phyloP scores from a whole-genome alignment of 2,329 filamentous ascomycete genomes.

The Scytalidium lignicola region DNA sequence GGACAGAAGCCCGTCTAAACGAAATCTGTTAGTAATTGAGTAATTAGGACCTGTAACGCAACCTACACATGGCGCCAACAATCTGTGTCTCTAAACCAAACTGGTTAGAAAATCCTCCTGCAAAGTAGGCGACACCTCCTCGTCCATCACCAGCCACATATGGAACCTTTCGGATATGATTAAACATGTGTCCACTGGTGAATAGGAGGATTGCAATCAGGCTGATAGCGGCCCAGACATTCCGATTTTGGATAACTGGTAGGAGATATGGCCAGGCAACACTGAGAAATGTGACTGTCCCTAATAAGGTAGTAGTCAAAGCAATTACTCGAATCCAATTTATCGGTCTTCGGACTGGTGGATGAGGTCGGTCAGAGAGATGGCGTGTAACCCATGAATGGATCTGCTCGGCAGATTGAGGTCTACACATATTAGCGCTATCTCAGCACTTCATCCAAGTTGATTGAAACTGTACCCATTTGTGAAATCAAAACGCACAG shows the following conservation, averaged over 20 bases:
- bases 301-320: conserved; percentile 63
- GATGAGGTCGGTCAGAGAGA: conserved; percentile 72
- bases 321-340: conserved; percentile 77
- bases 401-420: conserved; percentile 70
- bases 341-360: conserved; percentile 73
- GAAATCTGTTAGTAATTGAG: neutral
- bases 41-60: neutral
- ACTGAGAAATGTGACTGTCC: conserved; percentile 60
- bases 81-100: conserved; percentile 95
- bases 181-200: conserved; percentile 98
- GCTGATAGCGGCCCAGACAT: conserved; percentile 87
- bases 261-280: conserved; percentile 74
- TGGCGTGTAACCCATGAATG: conserved; percentile 76
- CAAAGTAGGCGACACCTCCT: conserved; percentile 86
- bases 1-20: conserved; percentile 68
- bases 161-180: conserved; percentile 92
- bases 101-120: conserved; percentile 87
- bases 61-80: conserved; percentile 86
- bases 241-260: conserved; percentile 81
- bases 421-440: conserved; percentile 39
- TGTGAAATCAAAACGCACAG: conserved; percentile 79
- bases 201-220: conserved; percentile 88
- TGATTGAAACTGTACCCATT: conserved; percentile 53
- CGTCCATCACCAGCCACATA: conserved; percentile 82
- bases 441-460: conserved; percentile 1